Base-by-base conservation (phyloP, 352 stramenopile species). In the Phytophthora sojae region DNA sequence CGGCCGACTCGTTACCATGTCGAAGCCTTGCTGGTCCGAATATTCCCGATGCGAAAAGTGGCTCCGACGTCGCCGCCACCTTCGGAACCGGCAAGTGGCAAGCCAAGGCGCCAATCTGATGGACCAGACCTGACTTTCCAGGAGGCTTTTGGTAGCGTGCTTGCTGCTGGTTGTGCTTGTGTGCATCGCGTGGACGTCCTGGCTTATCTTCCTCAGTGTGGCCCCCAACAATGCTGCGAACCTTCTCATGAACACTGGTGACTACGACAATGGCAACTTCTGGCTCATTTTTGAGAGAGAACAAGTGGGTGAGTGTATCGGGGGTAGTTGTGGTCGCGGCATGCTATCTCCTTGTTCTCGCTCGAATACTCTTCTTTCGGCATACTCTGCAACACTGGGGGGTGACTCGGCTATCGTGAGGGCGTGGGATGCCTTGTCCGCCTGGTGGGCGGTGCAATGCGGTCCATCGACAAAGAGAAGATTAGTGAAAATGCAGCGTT, bases 221-320 rank as follows among this genome's bases (percentile, higher is more conserved):
- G 70, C 58, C 14, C 76, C 65, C 6, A 80, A 70, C 19, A 49
- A 53, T 21, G 66, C 65, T 0, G 68, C 69, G 26, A 83, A 80
- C 44, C 57, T 66, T 17, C 62, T 83, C 37, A 78, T 83, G 76
- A 66, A 73, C 29, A 80, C 69, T 2, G 57, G 32, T 1, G 60
- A 75, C 17, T 79, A 66, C 21, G 69, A 80, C 32, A 66, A 80
- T 15, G 72, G 69, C 6, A 42, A 51, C 3, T 80, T 83, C 19
- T 80, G 76, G 62, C 62, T 78, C 25, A 75, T 76, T 32, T 11
- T 70, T 12, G 70, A 77, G 3, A 26, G 50, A 6, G 23, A 37
- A 1, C 23, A 62, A 69, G 25, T 66, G 57, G 49, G 3, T 54
- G 4, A 68, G 63, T 21, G 53, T 57, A 12, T 15, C 32, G 9